phyloP scores from a whole-genome alignment of 2,329 filamentous ascomycete species.

The Stagonosporopsis cucurbitacearum region DNA sequence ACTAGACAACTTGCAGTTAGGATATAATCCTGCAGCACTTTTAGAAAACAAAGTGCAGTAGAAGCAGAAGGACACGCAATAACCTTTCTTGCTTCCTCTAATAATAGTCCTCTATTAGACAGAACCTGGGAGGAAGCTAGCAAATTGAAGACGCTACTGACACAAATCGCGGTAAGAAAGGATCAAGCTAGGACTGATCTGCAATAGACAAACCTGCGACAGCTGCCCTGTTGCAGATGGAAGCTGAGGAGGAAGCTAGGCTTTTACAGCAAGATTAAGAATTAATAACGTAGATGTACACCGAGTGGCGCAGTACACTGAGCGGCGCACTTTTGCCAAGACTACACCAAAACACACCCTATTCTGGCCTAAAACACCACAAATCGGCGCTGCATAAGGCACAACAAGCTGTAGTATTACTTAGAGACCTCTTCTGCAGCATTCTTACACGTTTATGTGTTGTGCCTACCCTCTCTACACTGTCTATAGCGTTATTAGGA shows the following conservation, averaged over 20 bases:
- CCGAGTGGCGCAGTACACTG: too few species aligned
- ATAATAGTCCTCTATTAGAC: background rate
- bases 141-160: background rate
- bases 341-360: too few species aligned
- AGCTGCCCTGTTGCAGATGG: background rate
- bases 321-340: too few species aligned
- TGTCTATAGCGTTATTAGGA: too few species aligned
- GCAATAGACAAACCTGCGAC: background rate
- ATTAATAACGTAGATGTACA: too few species aligned
- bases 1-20: slow-evolving; percentile 1
- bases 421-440: too few species aligned
- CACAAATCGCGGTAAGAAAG: background rate
- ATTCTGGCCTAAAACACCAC: too few species aligned
- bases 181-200: background rate
- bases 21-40: background rate
- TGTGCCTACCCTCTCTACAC: too few species aligned
- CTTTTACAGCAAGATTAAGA: background rate
- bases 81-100: background rate
- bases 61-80: background rate
- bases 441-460: too few species aligned
- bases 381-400: too few species aligned
- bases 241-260: slow-evolving; percentile 2
- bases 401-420: too few species aligned
- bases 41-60: background rate
- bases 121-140: background rate